These are phyloP conservation scores for Abortiporus biennis DNA, from an alignment of 1,284 basidiomycete species.

Conservation along the genomic window DNA sequence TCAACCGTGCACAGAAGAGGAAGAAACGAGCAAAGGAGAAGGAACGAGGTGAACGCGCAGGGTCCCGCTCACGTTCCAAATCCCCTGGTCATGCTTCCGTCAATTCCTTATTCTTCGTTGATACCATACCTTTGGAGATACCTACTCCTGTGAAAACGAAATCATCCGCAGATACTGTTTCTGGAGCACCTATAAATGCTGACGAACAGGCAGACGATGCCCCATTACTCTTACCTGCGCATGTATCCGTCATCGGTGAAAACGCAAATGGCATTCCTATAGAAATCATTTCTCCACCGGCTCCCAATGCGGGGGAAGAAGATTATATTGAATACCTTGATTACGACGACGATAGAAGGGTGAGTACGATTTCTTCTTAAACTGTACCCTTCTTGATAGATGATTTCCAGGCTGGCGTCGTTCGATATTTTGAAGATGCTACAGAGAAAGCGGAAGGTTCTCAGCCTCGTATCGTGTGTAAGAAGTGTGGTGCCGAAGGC, in stretches of 20 bases:
- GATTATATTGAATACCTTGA: constrained; percentile 72
- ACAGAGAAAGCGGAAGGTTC: constrained; percentile 32
- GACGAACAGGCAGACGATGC: constrained; percentile 8
- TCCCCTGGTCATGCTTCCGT: too few species aligned
- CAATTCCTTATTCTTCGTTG: constrained; percentile 63
- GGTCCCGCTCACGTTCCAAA: too few species aligned
- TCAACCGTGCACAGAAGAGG: too few species aligned
- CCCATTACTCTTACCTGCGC: constrained; percentile 51
- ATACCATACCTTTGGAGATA: constrained; percentile 34
- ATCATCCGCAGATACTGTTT: constrained; percentile 1
- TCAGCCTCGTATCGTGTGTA: constrained; percentile 68
- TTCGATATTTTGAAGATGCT: constrained; percentile 55
- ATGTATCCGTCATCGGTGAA: constrained; percentile 50
- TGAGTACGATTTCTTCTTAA: constrained; percentile 21
- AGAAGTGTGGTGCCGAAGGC: constrained; percentile 66
- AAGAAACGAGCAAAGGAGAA: constrained; percentile 7
- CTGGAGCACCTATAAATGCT: neutral
- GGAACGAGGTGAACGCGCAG: constrained; percentile 2
- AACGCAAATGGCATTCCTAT: constrained; percentile 29
- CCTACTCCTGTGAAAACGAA: constrained; percentile 23
- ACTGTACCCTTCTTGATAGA: constrained; percentile 1
- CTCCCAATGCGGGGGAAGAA: constrained; percentile 37
- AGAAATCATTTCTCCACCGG: constrained; percentile 37
- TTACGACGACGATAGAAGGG: constrained; percentile 55
- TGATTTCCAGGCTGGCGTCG: constrained; percentile 30